Percentiles rank a stretch among this genome's conserved stretches.
phyloP scores from a whole-genome alignment of 768 basidiomycete genomes.

The Infundibulicybe gibba region DNA sequence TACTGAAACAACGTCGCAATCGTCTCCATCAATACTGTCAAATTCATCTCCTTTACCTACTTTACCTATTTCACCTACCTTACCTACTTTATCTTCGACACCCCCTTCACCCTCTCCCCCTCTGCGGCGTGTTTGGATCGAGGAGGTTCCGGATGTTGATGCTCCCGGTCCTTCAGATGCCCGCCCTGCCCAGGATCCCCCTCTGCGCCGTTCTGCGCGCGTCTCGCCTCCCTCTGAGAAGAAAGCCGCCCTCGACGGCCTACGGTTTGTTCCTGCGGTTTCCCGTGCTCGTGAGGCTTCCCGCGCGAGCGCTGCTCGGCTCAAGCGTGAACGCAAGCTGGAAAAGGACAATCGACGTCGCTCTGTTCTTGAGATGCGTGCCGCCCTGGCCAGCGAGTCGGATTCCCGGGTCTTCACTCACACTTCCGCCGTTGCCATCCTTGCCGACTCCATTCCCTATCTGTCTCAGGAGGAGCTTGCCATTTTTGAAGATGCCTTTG shows the following conservation, averaged over 20 bases:
- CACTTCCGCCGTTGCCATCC: background rate
- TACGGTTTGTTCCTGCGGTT: background rate
- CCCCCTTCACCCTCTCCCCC: background rate
- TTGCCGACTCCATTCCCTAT: no score
- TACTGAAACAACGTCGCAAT: no score
- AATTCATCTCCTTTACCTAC: background rate
- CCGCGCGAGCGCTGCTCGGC: background rate
- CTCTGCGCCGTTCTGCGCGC: background rate
- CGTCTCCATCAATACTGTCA: background rate
- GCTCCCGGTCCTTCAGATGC: background rate
- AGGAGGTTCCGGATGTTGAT: background rate
- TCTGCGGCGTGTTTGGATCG: no score
- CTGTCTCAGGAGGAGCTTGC: background rate
- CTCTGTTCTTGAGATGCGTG: background rate
- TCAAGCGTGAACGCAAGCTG: background rate
- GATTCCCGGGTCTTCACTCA: background rate
- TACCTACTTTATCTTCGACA: background rate
- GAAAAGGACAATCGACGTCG: background rate
- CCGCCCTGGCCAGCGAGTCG: background rate
- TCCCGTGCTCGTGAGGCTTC: background rate
- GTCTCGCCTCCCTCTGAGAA: background rate
- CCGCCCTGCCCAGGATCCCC: background rate
- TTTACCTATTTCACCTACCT: background rate
- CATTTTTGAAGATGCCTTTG: background rate
- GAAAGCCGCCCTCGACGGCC: background rate